phyloP scores from a whole-genome alignment of 2,329 filamentous ascomycete species.

The Plenodomus tracheiphilus region DNA sequence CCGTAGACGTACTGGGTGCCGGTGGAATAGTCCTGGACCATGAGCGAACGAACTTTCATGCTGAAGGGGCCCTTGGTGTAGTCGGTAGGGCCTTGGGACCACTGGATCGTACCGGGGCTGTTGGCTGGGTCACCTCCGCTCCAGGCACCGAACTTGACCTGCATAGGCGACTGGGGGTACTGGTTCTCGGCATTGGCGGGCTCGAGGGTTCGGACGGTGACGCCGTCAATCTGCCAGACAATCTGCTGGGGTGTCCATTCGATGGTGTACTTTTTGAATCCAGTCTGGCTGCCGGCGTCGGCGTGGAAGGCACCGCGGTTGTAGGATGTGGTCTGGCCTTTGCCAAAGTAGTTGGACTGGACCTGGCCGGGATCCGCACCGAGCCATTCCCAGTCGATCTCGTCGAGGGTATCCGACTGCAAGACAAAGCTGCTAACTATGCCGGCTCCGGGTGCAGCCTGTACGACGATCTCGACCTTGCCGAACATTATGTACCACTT shows the following conservation, averaged over 20 bases:
- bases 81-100: slow-evolving; percentile 85
- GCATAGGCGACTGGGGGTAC: slow-evolving; percentile 96
- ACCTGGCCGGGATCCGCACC: slow-evolving; percentile 75
- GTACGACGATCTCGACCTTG: slow-evolving; percentile 81
- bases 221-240: slow-evolving; percentile 82
- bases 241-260: slow-evolving; percentile 89
- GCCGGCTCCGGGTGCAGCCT: slow-evolving; percentile 82
- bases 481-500: slow-evolving; percentile 99
- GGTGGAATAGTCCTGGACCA: slow-evolving; percentile 89
- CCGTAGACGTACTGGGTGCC: slow-evolving; percentile 82
- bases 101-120: slow-evolving; percentile 78
- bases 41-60: slow-evolving; percentile 79
- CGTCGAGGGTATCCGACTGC: slow-evolving; percentile 88
- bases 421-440: slow-evolving; percentile 93
- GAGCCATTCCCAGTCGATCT: slow-evolving; percentile 98
- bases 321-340: slow-evolving; percentile 82
- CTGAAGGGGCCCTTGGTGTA: slow-evolving; percentile 81
- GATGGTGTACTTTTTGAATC: slow-evolving; percentile 84
- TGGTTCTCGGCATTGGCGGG: slow-evolving; percentile 71
- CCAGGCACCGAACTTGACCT: slow-evolving; percentile 90
- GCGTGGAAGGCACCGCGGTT: slow-evolving; percentile 83
- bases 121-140: slow-evolving; percentile 86
- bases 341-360: slow-evolving; percentile 98
- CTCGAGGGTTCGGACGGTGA: slow-evolving; percentile 74
- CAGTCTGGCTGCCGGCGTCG: slow-evolving; percentile 67